Base-by-base conservation (phyloP, 805 yeast species). In the Wickerhamomyces subpelliculosus region DNA sequence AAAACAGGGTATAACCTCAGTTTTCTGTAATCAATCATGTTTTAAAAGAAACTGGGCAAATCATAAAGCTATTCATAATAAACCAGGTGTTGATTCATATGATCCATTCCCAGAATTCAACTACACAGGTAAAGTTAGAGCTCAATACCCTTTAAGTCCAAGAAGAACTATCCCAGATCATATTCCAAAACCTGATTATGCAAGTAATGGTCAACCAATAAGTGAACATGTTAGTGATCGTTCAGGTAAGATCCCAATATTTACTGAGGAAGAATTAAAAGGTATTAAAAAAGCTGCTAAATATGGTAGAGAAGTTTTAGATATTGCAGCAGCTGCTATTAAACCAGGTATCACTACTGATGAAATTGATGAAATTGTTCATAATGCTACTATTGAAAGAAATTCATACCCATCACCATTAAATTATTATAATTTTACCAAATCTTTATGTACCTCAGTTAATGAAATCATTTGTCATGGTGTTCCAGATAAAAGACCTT, bases 391-490 rank as follows among this genome's bases (percentile, higher is more conserved):
- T 41, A 68, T 89, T 51, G 86, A 85, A 60, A 75, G 96, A 60
- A 79, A 81, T 47, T 87, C 89, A 4, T 93, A 93, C 59, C 98
- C 98, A 16, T 86, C 96, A 11, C 96, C 98, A 4, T 68, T 90
- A 46, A 93, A 93, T 66, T 93, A 93, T 66, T 89, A 81, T 66
- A 84, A 87, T 62, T 93, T 78, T 66, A 97, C 97, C 31, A 89
- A 88, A 58, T 78, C 93, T 18, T 74, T 86, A 30, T 93, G 98
- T 64, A 87, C 96, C 1, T 87, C 96, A 2, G 82, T 93, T 32
- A 93, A 93, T 62, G 98, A 93, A 67, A 80, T 88, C 41, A 84
- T 93, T 43, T 93, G 98, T 60, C 98, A 93, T 61, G 98, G 98
- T 46, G 84, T 93, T 42, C 98, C 98, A 21, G 98, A 93, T 62